Base-by-base conservation (phyloP, 768 basidiomycete species). In the Russula sp. region DNA sequence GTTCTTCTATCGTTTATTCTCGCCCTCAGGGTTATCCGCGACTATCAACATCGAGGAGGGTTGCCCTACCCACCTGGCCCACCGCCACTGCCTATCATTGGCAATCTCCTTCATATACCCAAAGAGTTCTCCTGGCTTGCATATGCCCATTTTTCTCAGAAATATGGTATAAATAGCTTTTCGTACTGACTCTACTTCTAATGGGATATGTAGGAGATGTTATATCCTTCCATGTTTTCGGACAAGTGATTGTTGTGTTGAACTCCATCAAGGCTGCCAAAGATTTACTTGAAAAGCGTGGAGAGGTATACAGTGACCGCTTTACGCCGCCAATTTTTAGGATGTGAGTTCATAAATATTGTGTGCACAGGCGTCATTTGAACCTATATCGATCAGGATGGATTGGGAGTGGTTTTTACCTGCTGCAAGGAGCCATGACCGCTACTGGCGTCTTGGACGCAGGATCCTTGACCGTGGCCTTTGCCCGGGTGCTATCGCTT, bases 221-320 rank as follows among this genome's bases (percentile, higher is more conserved):
- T 10, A n/a, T 56, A 16, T 63, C 32, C 18, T 35, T 64, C 35
- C 47, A 39, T 3, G 20, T 60, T 8, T 47, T 60, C 18, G 58
- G 58, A 7, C 51, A 64, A 11, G 48, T 50, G 10, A n/a, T 60
- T 7, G 25, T 64, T 16, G 54, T 64, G 11, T 38, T 60, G 45
- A 34, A 16, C 20, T 54, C 58, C 0, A 22, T 22, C 14, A 11
- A 46, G 0, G 41, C 58, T 3, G 11, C 60, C 25, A 64, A 54
- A 18, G 63, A 64, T 18, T 36, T 64, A 0, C 58, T 63, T 1
- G 62, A 63, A 32, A 63, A 49, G 34, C 57, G 58, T 6, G 58
- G 62, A 5, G 49, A 51, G 20, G 5, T 8, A 9, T 58, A 62
- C 34, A 42, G 60, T n/a, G 55, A 61, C 32, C 51, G 64, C 18